phyloP scores from a whole-genome alignment of 805 yeast genomes.

The Candida ulmi region DNA sequence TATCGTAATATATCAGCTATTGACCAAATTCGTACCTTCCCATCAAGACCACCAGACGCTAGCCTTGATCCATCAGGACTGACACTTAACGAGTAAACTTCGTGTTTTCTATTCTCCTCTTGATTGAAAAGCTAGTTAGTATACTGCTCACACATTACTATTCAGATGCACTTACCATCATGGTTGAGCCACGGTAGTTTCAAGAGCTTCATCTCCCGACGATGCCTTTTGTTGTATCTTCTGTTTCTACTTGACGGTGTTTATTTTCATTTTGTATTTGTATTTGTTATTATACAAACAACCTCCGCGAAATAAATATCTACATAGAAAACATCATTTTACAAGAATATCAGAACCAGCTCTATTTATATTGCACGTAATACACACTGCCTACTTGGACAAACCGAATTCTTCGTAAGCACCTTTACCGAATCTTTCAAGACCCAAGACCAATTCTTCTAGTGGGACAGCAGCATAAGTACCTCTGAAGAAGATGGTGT shows the following conservation, averaged over 20 bases:
- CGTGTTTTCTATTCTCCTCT: slow-evolving; percentile 78
- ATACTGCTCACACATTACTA: too few species aligned
- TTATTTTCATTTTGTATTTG: too few species aligned
- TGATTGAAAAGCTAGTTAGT: slow-evolving; percentile 7
- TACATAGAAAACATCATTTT: too few species aligned
- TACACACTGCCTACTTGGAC: background rate
- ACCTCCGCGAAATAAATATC: too few species aligned
- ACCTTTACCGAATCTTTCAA: slow-evolving; percentile 65
- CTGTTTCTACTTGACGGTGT: too few species aligned
- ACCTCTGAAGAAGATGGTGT: slow-evolving; percentile 72
- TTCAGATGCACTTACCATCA: slow-evolving; percentile 37
- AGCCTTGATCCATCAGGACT: slow-evolving; percentile 77
- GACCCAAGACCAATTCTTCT: slow-evolving; percentile 53
- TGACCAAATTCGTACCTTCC: slow-evolving; percentile 89
- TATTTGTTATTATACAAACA: too few species aligned
- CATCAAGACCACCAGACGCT: slow-evolving; percentile 94
- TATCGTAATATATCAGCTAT: slow-evolving; percentile 45
- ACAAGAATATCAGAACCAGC: too few species aligned
- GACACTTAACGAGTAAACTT: slow-evolving; percentile 78
- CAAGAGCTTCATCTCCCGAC: slow-evolving; percentile 17
- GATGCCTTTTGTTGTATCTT: too few species aligned
- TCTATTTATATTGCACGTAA: too few species aligned
- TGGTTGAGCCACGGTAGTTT: slow-evolving; percentile 73
- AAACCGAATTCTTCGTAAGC: slow-evolving; percentile 44
- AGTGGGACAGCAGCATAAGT: slow-evolving; percentile 83